A percentile compares a stretch with the other conserved stretches of the same genome.
These are phyloP conservation scores for Vanderwaltozyma yarrowii DNA, from an alignment of 805 yeast species.

Conservation along the genomic window DNA sequence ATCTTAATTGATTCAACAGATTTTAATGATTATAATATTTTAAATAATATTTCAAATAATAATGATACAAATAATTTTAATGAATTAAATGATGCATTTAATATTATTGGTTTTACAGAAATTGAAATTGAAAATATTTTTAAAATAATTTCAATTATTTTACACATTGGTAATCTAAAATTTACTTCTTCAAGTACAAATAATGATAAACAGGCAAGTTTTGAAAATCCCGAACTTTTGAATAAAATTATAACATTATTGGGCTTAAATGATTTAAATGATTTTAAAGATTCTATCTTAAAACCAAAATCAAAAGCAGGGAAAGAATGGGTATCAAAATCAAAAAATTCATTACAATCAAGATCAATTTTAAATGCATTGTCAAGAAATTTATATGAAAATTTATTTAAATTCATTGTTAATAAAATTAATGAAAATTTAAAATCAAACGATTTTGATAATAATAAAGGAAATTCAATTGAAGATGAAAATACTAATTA, in stretches of 20 bases:
- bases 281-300: constrained; percentile 50
- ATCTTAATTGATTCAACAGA: constrained; percentile 2
- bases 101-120: constrained; percentile 57
- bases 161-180: constrained; percentile 79
- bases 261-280: constrained; percentile 44
- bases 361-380: constrained; percentile 75
- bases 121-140: constrained; percentile 50
- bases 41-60: constrained; percentile 35
- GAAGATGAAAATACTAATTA: constrained; percentile 31
- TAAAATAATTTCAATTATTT: constrained; percentile 58
- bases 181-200: constrained; percentile 41
- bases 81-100: constrained; percentile 54
- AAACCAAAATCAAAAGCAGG: constrained; percentile 89
- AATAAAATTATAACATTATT: constrained; percentile 44
- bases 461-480: background rate
- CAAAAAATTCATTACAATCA: constrained; percentile 71
- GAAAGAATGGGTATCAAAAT: constrained; percentile 69
- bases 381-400: constrained; percentile 79
- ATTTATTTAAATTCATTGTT: constrained; percentile 69
- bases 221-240: constrained; percentile 32
- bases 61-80: constrained; percentile 57
- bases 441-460: constrained; percentile 13
- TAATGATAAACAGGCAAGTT: constrained; percentile 57
- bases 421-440: constrained; percentile 63
- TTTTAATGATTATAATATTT: constrained; percentile 30